Percentiles rank a stretch among this genome's conserved stretches.
These are phyloP conservation scores for Emmonsiellopsis sp. DNA, from an alignment of 2,329 filamentous ascomycete species.

Conservation along the genomic window DNA sequence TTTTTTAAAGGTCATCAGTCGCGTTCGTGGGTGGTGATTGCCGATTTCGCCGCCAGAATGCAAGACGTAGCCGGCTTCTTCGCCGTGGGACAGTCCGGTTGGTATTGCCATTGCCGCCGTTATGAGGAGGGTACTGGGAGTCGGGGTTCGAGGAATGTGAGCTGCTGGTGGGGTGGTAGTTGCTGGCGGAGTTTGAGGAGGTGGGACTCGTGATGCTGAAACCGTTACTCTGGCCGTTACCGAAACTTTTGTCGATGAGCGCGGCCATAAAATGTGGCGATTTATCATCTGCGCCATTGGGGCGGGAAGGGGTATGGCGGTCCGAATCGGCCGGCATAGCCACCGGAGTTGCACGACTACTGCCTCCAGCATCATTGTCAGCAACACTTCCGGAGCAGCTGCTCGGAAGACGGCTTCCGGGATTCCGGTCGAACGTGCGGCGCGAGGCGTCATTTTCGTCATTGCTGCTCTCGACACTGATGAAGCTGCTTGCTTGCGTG, in stretches of 20 bases:
- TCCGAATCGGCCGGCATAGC: background rate
- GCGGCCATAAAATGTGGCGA: constrained; percentile 7
- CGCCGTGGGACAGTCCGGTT: constrained; percentile 21
- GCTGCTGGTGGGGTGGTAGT: constrained; percentile 2
- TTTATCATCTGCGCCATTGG: background rate
- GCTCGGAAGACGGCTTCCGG: background rate
- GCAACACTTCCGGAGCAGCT: background rate
- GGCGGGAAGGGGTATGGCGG: background rate
- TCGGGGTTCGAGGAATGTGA: constrained; percentile 2
- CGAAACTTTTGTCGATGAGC: constrained; percentile 11
- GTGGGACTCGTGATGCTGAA: constrained; percentile 5
- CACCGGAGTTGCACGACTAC: background rate
- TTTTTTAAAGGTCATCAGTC: constrained; percentile 3
- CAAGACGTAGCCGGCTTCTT: constrained; percentile 30
- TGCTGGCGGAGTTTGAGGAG: constrained; percentile 3
- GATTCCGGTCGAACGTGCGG: constrained; percentile 8
- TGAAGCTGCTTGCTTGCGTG: constrained; percentile 36
- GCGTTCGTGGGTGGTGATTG: constrained; percentile 4
- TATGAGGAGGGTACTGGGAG: background rate
- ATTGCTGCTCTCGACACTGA: constrained; percentile 29
- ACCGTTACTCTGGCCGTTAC: constrained; percentile 4
- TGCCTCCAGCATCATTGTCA: background rate
- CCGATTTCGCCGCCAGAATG: constrained; percentile 30
- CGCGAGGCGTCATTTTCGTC: constrained; percentile 26
- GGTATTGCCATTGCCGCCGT: background rate